Conservation (phyloP, 768 basidiomycete species). For the Leccinum pellstonianum region DNA sequence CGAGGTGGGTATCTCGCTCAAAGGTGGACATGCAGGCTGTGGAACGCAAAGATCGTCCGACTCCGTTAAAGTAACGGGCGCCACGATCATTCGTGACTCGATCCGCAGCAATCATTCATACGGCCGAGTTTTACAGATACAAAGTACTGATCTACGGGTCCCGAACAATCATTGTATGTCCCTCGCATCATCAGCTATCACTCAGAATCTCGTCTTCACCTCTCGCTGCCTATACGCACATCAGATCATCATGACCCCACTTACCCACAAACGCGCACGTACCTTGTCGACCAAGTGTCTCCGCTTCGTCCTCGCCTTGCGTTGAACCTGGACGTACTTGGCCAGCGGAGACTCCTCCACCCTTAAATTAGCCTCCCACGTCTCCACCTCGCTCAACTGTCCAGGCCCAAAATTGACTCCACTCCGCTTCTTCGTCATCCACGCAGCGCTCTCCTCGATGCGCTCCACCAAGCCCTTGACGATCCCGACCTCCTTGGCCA, state of each 20-base stretch:
- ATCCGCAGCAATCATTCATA: not conserved
- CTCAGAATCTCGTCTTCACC: constrained; percentile 69
- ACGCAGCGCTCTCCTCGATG: constrained; percentile 78
- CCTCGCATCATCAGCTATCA: constrained; percentile 24
- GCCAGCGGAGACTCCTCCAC: constrained; percentile 55
- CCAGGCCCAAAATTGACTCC: constrained; percentile 75
- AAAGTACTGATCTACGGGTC: not conserved
- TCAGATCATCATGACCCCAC: constrained; percentile 2
- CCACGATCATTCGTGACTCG: not conserved
- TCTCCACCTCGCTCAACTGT: constrained; percentile 61
- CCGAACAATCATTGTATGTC: not conserved
- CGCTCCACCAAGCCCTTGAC: constrained; percentile 84
- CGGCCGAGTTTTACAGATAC: no score
- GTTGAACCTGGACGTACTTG: constrained; percentile 77
- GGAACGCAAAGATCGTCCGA: not conserved
- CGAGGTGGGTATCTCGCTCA: not conserved
- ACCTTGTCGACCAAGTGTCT: constrained; percentile 76
- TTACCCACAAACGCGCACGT: constrained; percentile 5
- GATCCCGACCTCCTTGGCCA: constrained; percentile 54
- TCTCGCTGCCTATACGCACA: not conserved
- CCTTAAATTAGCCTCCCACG: constrained; percentile 66
- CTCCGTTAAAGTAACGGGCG: not conserved
- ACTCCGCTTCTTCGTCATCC: constrained; percentile 71
- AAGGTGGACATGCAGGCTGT: not conserved
- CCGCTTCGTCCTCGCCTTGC: constrained; percentile 76